Conservation (phyloP, 352 stramenopile species). For the Phytopythium mirpurense region DNA sequence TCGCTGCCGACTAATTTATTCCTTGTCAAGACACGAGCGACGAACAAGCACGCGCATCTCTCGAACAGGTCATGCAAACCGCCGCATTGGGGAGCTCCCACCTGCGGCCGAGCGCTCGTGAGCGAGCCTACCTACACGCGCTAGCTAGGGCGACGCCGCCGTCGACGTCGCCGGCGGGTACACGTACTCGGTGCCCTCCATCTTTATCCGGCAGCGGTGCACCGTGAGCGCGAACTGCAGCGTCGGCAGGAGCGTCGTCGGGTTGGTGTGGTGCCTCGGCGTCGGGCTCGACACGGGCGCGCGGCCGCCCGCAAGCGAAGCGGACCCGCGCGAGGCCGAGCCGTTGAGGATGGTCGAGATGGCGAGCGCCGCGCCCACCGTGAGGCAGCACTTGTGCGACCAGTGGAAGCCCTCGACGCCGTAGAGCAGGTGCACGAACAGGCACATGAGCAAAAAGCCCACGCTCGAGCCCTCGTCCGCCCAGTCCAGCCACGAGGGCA, state of each 20-base stretch:
- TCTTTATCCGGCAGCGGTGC: slow-evolving; percentile 76
- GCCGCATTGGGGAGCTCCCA: too few relatives aligned
- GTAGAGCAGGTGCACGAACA: slow-evolving; percentile 81
- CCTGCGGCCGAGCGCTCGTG: not conserved
- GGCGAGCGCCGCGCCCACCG: slow-evolving; percentile 64
- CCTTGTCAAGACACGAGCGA: too few relatives aligned
- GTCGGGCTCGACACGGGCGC: slow-evolving; percentile 23
- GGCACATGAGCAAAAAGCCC: slow-evolving; percentile 76
- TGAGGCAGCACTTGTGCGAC: slow-evolving; percentile 84
- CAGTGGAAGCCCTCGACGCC: slow-evolving; percentile 83
- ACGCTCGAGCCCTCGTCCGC: slow-evolving; percentile 75
- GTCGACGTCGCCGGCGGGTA: slow-evolving; percentile 28
- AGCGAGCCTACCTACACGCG: not conserved
- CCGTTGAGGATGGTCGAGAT: slow-evolving; percentile 82
- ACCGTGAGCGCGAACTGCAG: slow-evolving; percentile 78
- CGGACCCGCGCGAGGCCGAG: slow-evolving; percentile 21
- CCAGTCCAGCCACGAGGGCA: slow-evolving; percentile 71
- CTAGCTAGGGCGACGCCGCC: too few relatives aligned
- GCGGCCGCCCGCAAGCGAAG: slow-evolving; percentile 8
- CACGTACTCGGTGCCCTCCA: slow-evolving; percentile 66
- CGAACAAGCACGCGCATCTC: too few relatives aligned
- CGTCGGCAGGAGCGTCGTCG: slow-evolving; percentile 58
- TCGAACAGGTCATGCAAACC: too few relatives aligned
- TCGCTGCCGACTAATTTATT: not conserved
- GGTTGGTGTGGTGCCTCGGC: slow-evolving; percentile 36